Base-by-base conservation (phyloP, 495 filamentous ascomycete genomes). In the Talaromyces adpressus region DNA sequence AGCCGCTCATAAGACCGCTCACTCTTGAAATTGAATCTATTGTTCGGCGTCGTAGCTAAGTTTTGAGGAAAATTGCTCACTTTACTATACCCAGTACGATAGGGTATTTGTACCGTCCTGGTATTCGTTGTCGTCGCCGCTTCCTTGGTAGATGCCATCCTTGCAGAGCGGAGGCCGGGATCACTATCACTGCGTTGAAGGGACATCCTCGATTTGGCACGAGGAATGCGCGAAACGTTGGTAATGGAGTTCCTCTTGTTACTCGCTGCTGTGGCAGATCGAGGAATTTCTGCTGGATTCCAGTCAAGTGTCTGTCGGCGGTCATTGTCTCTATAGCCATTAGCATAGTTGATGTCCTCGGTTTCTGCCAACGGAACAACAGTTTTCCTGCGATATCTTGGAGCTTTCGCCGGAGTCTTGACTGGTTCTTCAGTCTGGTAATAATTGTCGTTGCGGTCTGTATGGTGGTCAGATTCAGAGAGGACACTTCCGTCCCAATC, bases 41-140 rank as follows among this genome's bases (percentile, higher is more conserved):
- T 79, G 52, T 75, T 72, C 29, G 77, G 76, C 1, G 77, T 79
- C 29, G 69, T 68, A 12, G 73, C 75, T 64, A 72, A 73, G 62
- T 67, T 79, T 39, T 67, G 78, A 6, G 76, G 71, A 22, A 79
- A 71, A 29, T 68, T 72, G 36, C 75, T 72, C 67, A 76, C 77
- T 58, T 73, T 62, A 4, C 25, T 74, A 41, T 68, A 61, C 7
- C 65, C 69, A 18, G 67, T 67, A 18, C 70, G 67, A 53, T 77
- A 70, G 29, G 78, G 64, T 62, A 71, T 64, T 53, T 72, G 71
- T 34, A 68, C 72, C 30, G 72, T 57, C 47, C 70, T 73, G 52
- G 45, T 71, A 66, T 27, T 71, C 4, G 41, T 25, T 32, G 60
- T 14, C 32, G 36, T 22, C 12, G 23, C 39, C 6, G 52, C n/a